A percentile compares a stretch with the other conserved stretches of the same genome.
phyloP scores from a whole-genome alignment of 2,329 filamentous ascomycete genomes.

The Fusarium buharicum region DNA sequence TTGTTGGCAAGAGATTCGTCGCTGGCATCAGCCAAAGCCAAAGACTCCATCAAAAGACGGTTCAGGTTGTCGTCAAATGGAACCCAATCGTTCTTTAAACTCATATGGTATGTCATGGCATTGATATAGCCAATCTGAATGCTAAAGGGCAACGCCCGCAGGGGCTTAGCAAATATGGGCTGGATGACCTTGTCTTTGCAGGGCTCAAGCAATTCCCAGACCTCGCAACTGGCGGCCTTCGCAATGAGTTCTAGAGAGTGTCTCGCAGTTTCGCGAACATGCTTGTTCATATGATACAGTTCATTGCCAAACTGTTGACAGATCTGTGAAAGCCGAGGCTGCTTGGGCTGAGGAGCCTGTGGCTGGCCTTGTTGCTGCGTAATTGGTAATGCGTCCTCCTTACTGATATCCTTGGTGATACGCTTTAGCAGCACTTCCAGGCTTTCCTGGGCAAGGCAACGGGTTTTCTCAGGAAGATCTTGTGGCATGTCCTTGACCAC shows the following conservation, averaged over 20 bases:
- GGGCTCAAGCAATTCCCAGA: constrained; percentile 88
- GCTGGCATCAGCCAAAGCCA: constrained; percentile 92
- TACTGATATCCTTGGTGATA: constrained; percentile 81
- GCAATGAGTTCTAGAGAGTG: constrained; percentile 83
- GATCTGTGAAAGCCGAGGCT: constrained; percentile 75
- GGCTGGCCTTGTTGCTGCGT: constrained; percentile 55
- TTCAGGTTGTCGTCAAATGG: constrained; percentile 93
- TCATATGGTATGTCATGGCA: constrained; percentile 94
- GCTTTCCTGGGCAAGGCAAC: constrained; percentile 83
- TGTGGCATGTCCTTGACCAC: constrained; percentile 98
- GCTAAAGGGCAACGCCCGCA: constrained; percentile 90
- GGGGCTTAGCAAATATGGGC: constrained; percentile 93
- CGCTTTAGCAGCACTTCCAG: constrained; percentile 81
- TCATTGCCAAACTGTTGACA: constrained; percentile 89
- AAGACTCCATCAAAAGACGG: constrained; percentile 88
- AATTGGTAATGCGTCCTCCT: constrained; percentile 70
- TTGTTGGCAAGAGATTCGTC: constrained; percentile 94
- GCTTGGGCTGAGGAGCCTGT: constrained; percentile 54
- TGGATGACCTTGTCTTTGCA: constrained; percentile 90
- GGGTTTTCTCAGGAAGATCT: constrained; percentile 90
- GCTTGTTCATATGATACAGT: constrained; percentile 93
- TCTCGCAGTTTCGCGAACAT: constrained; percentile 89
- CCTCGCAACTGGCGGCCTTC: constrained; percentile 77
- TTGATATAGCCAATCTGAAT: constrained; percentile 99
- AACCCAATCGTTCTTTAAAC: constrained; percentile 87